These are phyloP conservation scores for Harringtonia lauricola DNA, from an alignment of 2,329 filamentous ascomycete genomes.

Conservation along the genomic window DNA sequence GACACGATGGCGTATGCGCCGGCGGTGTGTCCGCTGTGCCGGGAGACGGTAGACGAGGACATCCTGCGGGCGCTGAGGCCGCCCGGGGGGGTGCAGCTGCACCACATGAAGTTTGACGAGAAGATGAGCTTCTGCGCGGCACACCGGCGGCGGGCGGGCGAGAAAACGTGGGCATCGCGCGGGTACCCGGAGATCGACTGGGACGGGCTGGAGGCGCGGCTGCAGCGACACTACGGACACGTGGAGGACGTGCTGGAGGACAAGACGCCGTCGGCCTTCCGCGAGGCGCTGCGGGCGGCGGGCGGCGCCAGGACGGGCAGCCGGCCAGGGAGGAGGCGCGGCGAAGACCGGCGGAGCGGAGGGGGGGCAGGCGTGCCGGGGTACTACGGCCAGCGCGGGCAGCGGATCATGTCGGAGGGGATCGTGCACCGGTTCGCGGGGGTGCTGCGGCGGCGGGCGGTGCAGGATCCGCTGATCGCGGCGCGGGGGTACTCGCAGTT, in stretches of 20 bases:
- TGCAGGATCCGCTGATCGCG: conserved; percentile 54
- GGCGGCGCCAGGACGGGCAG: no score
- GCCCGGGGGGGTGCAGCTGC: not conserved
- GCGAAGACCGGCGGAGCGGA: conserved; percentile 16
- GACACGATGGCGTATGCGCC: conserved; percentile 3
- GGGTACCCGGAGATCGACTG: conserved; percentile 66
- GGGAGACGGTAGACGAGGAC: conserved; percentile 41
- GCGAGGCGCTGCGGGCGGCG: conserved; percentile 40
- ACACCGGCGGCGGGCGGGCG: conserved; percentile 47
- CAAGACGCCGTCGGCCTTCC: conserved; percentile 45
- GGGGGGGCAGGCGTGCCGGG: conserved; percentile 46
- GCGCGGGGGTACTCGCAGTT: conserved; percentile 56
- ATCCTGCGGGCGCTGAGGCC: conserved; percentile 29
- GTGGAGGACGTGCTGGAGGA: conserved; percentile 51
- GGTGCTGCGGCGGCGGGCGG: conserved; percentile 48
- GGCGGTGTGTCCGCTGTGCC: conserved; percentile 55
- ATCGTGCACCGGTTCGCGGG: conserved; percentile 50
- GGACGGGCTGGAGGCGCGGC: conserved; percentile 46
- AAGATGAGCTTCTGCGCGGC: conserved; percentile 53
- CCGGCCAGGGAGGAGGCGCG: conserved; percentile 44
- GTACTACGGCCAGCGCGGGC: conserved; percentile 72
- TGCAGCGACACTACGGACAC: conserved; percentile 41
- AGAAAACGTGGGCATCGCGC: conserved; percentile 32
- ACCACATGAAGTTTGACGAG: conserved; percentile 38
- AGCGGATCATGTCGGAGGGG: conserved; percentile 59